These are phyloP conservation scores for Nigrospora osmanthi DNA, from an alignment of 2,329 filamentous ascomycete species.

Conservation along the genomic window DNA sequence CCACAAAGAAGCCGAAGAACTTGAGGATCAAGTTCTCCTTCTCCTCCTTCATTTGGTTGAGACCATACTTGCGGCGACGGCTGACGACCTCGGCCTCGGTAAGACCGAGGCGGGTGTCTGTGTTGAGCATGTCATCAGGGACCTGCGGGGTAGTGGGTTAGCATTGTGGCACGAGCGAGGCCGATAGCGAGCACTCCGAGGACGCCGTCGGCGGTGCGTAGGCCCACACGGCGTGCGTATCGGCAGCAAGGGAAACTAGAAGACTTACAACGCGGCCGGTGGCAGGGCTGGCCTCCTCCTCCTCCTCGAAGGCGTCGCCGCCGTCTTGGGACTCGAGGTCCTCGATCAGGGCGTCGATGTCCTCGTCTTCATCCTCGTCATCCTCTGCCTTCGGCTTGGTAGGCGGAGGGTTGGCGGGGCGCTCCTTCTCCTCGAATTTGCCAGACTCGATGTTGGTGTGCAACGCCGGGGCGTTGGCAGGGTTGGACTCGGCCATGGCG, in stretches of 20 bases:
- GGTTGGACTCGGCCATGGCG: slow-evolving; percentile 48
- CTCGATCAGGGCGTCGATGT: slow-evolving; percentile 81
- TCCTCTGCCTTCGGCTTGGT: slow-evolving; percentile 37
- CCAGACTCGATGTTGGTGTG: slow-evolving; percentile 59
- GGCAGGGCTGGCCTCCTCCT: slow-evolving; percentile 49
- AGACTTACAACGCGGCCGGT: slow-evolving; percentile 38
- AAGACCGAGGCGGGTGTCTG: slow-evolving; percentile 65
- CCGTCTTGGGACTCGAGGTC: slow-evolving; percentile 80
- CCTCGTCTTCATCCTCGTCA: slow-evolving; percentile 70
- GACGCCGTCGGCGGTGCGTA: slow-evolving; percentile 24
- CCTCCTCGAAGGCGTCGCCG: slow-evolving; percentile 55
- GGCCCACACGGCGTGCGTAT: too few species aligned
- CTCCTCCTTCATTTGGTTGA: slow-evolving; percentile 88
- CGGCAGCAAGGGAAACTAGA: slow-evolving; percentile 4
- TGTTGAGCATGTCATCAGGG: slow-evolving; percentile 68
- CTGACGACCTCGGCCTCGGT: slow-evolving; percentile 60
- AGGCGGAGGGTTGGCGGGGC: slow-evolving; percentile 23
- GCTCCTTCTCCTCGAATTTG: slow-evolving; percentile 56
- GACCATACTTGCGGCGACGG: slow-evolving; percentile 60
- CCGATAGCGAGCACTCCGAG: slow-evolving; percentile 35
- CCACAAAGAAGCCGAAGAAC: slow-evolving; percentile 47
- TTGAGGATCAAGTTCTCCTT: slow-evolving; percentile 79
- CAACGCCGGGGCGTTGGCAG: slow-evolving; percentile 46
- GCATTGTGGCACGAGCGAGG: too few species aligned
- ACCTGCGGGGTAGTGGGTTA: slow-evolving; percentile 25